Evolutionary conservation across 306 rosid genomes (phyloP), one percentile per base, ranked within the genome.

Genomic region (Acacia melanoxylon): DNA sequence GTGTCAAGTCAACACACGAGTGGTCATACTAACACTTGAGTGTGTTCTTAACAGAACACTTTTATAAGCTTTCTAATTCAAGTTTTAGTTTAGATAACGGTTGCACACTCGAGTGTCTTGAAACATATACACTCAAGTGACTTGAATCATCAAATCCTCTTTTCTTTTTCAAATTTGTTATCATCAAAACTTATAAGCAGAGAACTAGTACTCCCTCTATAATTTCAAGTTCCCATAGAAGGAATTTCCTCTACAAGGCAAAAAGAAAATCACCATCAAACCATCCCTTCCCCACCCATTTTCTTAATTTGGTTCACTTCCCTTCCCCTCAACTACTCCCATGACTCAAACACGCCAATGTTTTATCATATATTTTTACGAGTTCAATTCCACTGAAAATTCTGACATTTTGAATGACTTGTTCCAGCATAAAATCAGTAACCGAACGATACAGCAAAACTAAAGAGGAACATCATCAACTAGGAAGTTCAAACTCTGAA

Each of bases 371-470:
- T 41, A 35, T 41, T 25, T 19, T 40, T 8, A 54, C 44, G n/a
- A 51, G 65, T 51, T 56, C 2, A 29, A 29, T 29, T 29, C 59
- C 61, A 58, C 51, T 45, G 44, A 40, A 54, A 70, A n/a, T 31
- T 80, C 86, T n/a, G 82, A 88, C 33, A 82, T 40, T 70, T 70
- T 72, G 72, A 29, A 72, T 51, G 42, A 25, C 67, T 85, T 71
- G 59, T 77, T 46, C 52, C 97, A 92, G 97, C n/a, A 82, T 92
- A 87, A 90, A 88, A 78, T 72, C 97, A 42, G 75, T 89, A 58
- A 89, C 86, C 68, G 94, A 92, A 48, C 89, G 94, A 49, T 92
- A 90, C 89, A 83, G 78, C 83, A 92, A 89, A 75, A 75, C 86
- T 12, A 92, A 89, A 68, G 94, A 92, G 87, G 93, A 88, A 48